These are phyloP conservation scores for Crithidia thermophila DNA, from an alignment of 208 protist genomes.

Conservation along the genomic window DNA sequence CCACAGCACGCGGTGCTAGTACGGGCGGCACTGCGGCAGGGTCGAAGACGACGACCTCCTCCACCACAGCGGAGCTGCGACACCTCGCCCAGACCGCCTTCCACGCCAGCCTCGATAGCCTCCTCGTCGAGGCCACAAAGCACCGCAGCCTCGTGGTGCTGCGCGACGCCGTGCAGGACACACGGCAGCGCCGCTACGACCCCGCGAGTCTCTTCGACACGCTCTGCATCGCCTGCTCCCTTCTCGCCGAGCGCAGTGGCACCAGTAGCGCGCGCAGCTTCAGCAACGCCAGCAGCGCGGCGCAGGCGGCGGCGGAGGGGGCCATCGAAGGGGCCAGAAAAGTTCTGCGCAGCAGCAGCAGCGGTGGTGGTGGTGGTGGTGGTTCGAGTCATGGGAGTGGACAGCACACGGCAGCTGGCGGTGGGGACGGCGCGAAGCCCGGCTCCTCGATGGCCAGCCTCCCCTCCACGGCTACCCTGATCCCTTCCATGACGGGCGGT, in stretches of 20 bases:
- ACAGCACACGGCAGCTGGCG: not conserved
- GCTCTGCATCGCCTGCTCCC: constrained; percentile 56
- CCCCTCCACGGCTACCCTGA: too few species aligned
- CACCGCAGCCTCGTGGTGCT: constrained; percentile 46
- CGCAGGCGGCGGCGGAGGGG: not conserved
- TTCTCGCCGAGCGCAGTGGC: constrained; percentile 27
- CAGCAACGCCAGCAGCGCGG: constrained; percentile 12
- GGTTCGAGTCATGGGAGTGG: constrained; percentile 1
- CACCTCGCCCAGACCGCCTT: constrained; percentile 40
- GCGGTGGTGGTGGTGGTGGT: not conserved
- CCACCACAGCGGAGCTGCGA: constrained; percentile 11
- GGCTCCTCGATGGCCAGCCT: not conserved
- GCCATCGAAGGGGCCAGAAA: constrained; percentile 4
- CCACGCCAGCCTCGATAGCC: constrained; percentile 49
- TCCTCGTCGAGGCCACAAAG: constrained; percentile 57
- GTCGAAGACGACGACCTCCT: not conserved
- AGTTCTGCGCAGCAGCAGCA: not conserved
- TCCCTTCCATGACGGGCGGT: too few species aligned
- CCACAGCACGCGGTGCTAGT: too few species aligned
- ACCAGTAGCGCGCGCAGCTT: not conserved
- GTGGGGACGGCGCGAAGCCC: not conserved
- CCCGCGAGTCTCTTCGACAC: constrained; percentile 57
- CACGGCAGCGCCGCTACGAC: constrained; percentile 46
- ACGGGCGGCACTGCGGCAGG: too few species aligned
- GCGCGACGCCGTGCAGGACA: constrained; percentile 54